Percentiles rank a stretch among this genome's conserved stretches.
These are phyloP conservation scores for Cytospora leucostoma DNA, from an alignment of 2,329 filamentous ascomycete genomes.

Conservation along the genomic window DNA sequence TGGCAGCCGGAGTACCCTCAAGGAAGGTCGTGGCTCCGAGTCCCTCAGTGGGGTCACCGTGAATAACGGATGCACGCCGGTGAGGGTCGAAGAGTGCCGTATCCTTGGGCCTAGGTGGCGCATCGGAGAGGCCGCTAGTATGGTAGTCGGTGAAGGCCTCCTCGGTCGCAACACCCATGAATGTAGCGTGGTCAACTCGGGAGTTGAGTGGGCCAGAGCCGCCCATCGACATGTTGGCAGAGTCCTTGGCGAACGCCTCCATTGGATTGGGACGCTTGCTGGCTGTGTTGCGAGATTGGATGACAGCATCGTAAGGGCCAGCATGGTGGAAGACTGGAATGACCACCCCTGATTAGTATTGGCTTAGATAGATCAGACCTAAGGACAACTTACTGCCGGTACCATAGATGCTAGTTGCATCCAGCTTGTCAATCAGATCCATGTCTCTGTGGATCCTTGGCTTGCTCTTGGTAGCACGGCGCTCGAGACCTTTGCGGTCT, in stretches of 20 bases:
- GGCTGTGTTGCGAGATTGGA: slow-evolving; percentile 88
- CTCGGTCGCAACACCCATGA: slow-evolving; percentile 77
- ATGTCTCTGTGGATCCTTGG: slow-evolving; percentile 55
- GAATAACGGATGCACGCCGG: slow-evolving; percentile 68
- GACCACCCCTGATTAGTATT: neutral
- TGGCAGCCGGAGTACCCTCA: slow-evolving; percentile 87
- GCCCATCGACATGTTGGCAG: slow-evolving; percentile 87
- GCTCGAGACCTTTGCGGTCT: slow-evolving; percentile 40
- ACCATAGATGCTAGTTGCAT: slow-evolving; percentile 94
- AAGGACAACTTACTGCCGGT: slow-evolving; percentile 70
- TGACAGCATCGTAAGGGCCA: slow-evolving; percentile 94
- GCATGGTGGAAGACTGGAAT: slow-evolving; percentile 89
- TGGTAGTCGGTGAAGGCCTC: slow-evolving; percentile 86
- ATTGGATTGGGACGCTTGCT: slow-evolving; percentile 84
- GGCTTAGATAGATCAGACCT: neutral
- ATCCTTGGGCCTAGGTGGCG: slow-evolving; percentile 35
- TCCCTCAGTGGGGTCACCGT: slow-evolving; percentile 81
- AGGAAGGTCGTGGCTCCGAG: slow-evolving; percentile 94
- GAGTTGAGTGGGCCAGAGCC: slow-evolving; percentile 82
- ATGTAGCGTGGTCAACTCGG: slow-evolving; percentile 80
- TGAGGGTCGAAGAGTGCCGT: slow-evolving; percentile 67
- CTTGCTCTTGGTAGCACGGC: slow-evolving; percentile 39
- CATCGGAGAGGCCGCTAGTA: slow-evolving; percentile 37
- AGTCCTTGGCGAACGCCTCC: slow-evolving; percentile 93
- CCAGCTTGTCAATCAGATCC: slow-evolving; percentile 94